A percentile compares a stretch with the other conserved stretches of the same genome.
Evolutionary conservation across 495 filamentous ascomycete species (phyloP).

Genomic region (Aspergillus bertholletiae): DNA sequence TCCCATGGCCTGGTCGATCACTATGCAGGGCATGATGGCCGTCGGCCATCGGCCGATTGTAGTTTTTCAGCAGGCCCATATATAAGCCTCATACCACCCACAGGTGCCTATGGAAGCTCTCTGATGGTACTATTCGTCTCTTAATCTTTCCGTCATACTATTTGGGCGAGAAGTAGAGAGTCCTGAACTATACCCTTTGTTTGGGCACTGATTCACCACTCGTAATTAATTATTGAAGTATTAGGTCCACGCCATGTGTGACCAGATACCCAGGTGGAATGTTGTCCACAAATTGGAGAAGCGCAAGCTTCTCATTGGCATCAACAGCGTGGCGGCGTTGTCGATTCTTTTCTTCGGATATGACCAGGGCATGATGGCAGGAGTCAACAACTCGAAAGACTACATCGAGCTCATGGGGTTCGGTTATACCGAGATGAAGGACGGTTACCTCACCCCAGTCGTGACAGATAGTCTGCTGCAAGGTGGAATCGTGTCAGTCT

Average conservation of each 20-base stretch:
- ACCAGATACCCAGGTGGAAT: constrained; percentile 51
- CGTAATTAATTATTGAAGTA: background rate
- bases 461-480: constrained; percentile 61
- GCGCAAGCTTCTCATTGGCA: constrained; percentile 56
- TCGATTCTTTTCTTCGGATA: constrained; percentile 63
- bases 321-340: constrained; percentile 61
- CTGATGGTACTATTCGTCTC: background rate
- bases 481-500: constrained; percentile 66
- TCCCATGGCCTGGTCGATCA: background rate
- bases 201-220: background rate
- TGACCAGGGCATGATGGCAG: constrained; percentile 73
- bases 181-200: background rate
- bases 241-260: constrained; percentile 32
- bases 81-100: constrained; percentile 5
- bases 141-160: background rate
- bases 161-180: background rate
- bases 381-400: constrained; percentile 63
- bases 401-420: constrained; percentile 67
- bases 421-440: constrained; percentile 51
- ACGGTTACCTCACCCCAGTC: constrained; percentile 44
- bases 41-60: background rate
- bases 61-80: background rate
- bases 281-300: constrained; percentile 61
- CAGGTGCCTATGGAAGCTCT: background rate
- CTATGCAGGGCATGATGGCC: background rate